Conservation (phyloP, 306 rosid species). For the Pueraria montana region DNA sequence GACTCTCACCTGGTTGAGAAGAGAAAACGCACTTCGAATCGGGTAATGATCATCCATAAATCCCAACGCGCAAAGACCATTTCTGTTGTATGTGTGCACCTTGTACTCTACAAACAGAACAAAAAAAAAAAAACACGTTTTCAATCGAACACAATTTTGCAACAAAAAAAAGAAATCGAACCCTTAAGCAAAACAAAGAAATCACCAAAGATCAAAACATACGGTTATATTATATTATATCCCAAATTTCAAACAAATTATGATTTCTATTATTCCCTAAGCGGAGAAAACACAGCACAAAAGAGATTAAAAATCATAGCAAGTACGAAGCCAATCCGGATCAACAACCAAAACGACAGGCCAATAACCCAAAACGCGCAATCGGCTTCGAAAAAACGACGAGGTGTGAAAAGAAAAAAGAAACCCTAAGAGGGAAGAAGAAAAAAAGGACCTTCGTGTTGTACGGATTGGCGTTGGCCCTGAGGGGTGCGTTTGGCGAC, state of each 20-base stretch:
- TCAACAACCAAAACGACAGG: slow-evolving; percentile 11
- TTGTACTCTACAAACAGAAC: slow-evolving; percentile 68
- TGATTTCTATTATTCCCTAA: not conserved
- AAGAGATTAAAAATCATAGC: too few species aligned
- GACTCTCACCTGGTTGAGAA: slow-evolving; percentile 84
- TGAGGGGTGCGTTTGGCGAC: slow-evolving; percentile 92
- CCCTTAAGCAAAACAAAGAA: too few species aligned
- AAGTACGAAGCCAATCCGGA: slow-evolving; percentile 19
- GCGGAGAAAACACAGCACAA: not conserved
- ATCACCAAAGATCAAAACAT: too few species aligned
- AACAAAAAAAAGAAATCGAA: not conserved
- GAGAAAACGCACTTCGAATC: slow-evolving; percentile 90
- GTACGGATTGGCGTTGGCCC: slow-evolving; percentile 94
- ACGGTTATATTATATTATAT: too few species aligned
- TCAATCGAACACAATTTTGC: not conserved
- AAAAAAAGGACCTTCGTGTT: slow-evolving; percentile 77
- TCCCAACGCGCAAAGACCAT: slow-evolving; percentile 96
- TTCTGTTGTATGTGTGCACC: slow-evolving; percentile 90
- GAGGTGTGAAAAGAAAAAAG: not conserved
- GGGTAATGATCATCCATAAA: slow-evolving; percentile 99
- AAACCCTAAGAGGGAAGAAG: slow-evolving; percentile 32
- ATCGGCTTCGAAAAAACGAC: not conserved
- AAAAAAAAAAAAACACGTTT: slow-evolving; percentile 13
- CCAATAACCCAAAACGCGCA: slow-evolving; percentile 2
- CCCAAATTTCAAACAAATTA: not conserved